Conservation (phyloP, 306 rosid genomes). For the Corylus americana region DNA sequence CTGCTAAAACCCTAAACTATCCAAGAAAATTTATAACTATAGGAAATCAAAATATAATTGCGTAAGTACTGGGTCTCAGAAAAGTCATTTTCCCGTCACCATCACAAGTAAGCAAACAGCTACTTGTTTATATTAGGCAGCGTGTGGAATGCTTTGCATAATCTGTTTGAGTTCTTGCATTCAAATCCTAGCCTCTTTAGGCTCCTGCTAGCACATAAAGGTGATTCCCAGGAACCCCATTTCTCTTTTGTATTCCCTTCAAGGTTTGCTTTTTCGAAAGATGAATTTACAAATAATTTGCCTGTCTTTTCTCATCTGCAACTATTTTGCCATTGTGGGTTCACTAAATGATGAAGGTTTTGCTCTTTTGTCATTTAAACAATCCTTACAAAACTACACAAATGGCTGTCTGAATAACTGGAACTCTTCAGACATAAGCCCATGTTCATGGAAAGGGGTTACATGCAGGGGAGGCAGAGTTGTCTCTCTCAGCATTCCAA, state of each 20-base stretch:
- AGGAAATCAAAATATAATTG: neutral
- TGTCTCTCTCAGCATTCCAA: conserved; percentile 25
- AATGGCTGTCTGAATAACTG: conserved; percentile 24
- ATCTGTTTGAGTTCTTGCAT: neutral
- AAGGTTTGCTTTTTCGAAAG: neutral
- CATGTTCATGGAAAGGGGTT: conserved; percentile 40
- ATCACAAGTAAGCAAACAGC: neutral
- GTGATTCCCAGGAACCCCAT: neutral
- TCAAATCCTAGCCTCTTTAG: neutral
- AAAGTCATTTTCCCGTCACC: neutral
- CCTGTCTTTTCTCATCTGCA: conserved; percentile 23
- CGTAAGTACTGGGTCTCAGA: too few species aligned
- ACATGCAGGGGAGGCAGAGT: conserved; percentile 28
- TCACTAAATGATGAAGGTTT: conserved; percentile 33
- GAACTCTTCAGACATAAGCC: conserved; percentile 30
- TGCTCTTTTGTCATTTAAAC: conserved; percentile 35
- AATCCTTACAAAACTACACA: neutral
- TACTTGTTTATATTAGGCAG: neutral
- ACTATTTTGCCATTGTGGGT: conserved; percentile 17
- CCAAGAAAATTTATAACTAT: neutral
- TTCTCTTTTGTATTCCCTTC: conserved; percentile 1
- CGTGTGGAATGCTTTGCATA: neutral
- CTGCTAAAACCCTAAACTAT: neutral
- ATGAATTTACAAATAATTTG: conserved; percentile 31
- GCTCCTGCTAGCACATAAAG: neutral